Conservation (phyloP, 495 filamentous ascomycete genomes). For the Achaetomiella virescens region DNA sequence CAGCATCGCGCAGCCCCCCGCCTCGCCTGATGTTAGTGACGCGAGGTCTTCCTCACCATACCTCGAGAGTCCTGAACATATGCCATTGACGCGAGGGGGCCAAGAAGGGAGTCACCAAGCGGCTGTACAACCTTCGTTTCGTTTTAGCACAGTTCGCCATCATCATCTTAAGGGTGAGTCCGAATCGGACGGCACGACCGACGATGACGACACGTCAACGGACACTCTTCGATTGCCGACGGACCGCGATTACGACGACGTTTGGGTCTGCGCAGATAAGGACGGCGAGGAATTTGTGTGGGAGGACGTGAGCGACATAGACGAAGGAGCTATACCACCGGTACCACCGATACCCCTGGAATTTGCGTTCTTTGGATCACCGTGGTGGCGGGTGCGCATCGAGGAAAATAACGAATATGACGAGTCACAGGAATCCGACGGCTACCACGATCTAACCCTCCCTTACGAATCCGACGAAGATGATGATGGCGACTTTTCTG, state of each 20-base stretch:
- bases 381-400: too few relatives aligned
- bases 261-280: conserved; percentile 6
- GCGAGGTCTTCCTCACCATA: conserved; percentile 50
- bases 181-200: conserved; percentile 21
- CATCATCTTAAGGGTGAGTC: conserved; percentile 62
- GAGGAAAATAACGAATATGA: conserved; percentile 9
- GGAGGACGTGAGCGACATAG: not conserved
- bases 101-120: conserved; percentile 31
- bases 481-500: conserved; percentile 41
- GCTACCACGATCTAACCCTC: conserved; percentile 23
- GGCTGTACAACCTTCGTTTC: conserved; percentile 14
- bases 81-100: conserved; percentile 32
- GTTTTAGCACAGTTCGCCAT: conserved; percentile 36
- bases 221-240: conserved; percentile 10
- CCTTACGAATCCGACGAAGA: conserved; percentile 36
- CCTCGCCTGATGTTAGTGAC: conserved; percentile 24
- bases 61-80: conserved; percentile 43
- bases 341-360: too few relatives aligned
- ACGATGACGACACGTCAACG: conserved; percentile 21
- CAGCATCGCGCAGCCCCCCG: conserved; percentile 20
- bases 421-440: conserved; percentile 10
- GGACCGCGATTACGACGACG: conserved; percentile 11
- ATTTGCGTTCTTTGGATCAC: not conserved
- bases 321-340: too few relatives aligned
- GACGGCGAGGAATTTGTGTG: conserved; percentile 4